Evolutionary conservation across 2,329 filamentous ascomycete species (phyloP).

Genomic region (Mycosphaerella sp.): DNA sequence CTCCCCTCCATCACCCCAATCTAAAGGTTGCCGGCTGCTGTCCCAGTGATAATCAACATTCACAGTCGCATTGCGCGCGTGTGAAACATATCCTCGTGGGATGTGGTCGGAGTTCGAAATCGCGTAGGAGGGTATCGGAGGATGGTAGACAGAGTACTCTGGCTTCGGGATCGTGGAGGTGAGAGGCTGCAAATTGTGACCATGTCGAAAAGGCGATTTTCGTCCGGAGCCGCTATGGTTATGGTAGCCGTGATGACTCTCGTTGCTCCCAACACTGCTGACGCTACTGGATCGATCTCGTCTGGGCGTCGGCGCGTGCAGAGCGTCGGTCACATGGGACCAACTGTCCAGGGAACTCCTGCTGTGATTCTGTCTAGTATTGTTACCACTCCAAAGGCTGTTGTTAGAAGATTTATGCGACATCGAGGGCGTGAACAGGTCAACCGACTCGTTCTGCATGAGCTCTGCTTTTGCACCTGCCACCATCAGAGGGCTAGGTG

Average conservation of each 20-base stretch:
- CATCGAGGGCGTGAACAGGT: slow-evolving; percentile 37
- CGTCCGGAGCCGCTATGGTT: slow-evolving; percentile 19
- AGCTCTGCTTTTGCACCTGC: slow-evolving; percentile 82
- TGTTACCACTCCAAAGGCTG: slow-evolving; percentile 45
- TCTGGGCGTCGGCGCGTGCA: slow-evolving; percentile 34
- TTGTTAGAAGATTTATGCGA: slow-evolving; percentile 32
- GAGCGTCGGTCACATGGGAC: slow-evolving; percentile 25
- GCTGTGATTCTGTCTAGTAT: slow-evolving; percentile 16
- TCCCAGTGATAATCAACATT: slow-evolving; percentile 96
- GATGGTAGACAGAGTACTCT: slow-evolving; percentile 51
- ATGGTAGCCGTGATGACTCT: slow-evolving; percentile 16
- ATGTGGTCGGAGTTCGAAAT: slow-evolving; percentile 74
- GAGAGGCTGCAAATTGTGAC: slow-evolving; percentile 22
- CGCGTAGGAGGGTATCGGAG: slow-evolving; percentile 76
- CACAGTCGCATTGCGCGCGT: slow-evolving; percentile 80
- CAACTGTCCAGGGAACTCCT: slow-evolving; percentile 27
- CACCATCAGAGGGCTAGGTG: slow-evolving; percentile 78
- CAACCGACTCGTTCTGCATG: slow-evolving; percentile 63
- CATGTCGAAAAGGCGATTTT: slow-evolving; percentile 26
- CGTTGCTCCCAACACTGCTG: slow-evolving; percentile 33
- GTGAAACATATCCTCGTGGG: slow-evolving; percentile 78
- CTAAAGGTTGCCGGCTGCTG: slow-evolving; percentile 68
- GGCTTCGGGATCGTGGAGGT: slow-evolving; percentile 28
- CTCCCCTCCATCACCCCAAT: slow-evolving; percentile 82
- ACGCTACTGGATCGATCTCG: slow-evolving; percentile 46